phyloP scores from a whole-genome alignment of 345 rosid species.

The Raphanus raphanistrum region DNA sequence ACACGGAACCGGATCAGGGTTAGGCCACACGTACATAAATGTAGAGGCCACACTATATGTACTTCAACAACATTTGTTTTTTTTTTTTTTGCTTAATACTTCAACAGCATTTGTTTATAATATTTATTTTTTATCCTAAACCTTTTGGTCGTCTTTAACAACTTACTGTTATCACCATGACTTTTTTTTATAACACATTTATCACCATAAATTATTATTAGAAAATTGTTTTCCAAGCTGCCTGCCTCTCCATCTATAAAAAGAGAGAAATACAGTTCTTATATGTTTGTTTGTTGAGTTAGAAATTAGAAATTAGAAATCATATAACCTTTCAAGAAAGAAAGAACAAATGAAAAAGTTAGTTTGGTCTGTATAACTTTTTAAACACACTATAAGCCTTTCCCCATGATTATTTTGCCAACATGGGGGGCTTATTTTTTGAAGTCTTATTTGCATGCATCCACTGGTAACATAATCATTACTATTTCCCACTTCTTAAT shows the following conservation, averaged over 20 bases:
- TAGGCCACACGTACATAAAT: constrained; percentile 25
- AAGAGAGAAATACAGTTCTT: background rate
- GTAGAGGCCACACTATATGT: constrained; percentile 18
- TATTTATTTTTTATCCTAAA: background rate
- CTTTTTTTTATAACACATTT: background rate
- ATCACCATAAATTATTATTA: background rate
- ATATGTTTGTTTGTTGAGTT: background rate
- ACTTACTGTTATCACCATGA: constrained; percentile 3
- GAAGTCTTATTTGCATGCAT: constrained; percentile 43
- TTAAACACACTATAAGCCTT: constrained; percentile 38
- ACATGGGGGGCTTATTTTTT: constrained; percentile 41
- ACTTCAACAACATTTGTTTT: constrained; percentile 3
- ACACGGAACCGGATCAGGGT: constrained; percentile 22
- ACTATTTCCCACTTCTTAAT: constrained; percentile 3
- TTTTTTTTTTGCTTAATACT: no score
- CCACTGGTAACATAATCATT: constrained; percentile 47
- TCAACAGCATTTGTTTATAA: constrained; percentile 2
- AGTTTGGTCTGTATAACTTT: constrained; percentile 37
- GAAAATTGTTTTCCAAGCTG: background rate
- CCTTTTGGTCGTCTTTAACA: constrained; percentile 1
- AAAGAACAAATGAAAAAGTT: constrained; percentile 1
- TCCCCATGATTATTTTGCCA: constrained; percentile 40
- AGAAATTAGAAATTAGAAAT: background rate
- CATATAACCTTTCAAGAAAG: background rate
- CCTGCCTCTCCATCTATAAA: background rate